A percentile compares a stretch with the other conserved stretches of the same genome.
Conservation (phyloP, 495 filamentous ascomycete genomes). For the Filosporella fistucella region DNA sequence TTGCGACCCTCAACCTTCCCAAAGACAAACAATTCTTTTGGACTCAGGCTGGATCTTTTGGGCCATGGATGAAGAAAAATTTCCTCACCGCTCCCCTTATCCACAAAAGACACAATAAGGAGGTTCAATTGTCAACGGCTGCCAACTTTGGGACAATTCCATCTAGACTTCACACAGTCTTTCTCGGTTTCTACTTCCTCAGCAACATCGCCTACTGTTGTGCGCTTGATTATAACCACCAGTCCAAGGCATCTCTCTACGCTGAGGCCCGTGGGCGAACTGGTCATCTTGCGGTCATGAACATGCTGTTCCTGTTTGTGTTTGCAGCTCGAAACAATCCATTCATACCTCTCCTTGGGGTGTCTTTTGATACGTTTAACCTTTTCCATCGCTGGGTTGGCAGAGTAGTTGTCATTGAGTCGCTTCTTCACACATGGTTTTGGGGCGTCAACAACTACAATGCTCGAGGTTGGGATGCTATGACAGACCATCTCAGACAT, state of each 20-base stretch:
- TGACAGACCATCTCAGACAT: slow-evolving; percentile 28
- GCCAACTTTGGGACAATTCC: slow-evolving; percentile 81
- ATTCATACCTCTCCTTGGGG: slow-evolving; percentile 56
- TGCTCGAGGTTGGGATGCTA: slow-evolving; percentile 43
- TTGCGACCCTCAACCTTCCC: slow-evolving; percentile 37
- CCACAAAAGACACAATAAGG: slow-evolving; percentile 75
- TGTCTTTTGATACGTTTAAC: slow-evolving; percentile 79
- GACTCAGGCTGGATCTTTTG: slow-evolving; percentile 39
- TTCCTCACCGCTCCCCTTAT: slow-evolving; percentile 79
- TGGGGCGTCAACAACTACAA: slow-evolving; percentile 59
- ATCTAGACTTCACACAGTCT: slow-evolving; percentile 69
- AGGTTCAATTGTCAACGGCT: slow-evolving; percentile 70
- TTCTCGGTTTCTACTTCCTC: slow-evolving; percentile 59
- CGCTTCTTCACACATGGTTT: slow-evolving; percentile 55
- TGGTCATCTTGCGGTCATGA: slow-evolving; percentile 68
- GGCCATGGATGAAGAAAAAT: slow-evolving; percentile 62
- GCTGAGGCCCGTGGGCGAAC: slow-evolving; percentile 66
- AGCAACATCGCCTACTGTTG: slow-evolving; percentile 64
- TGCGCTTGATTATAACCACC: slow-evolving; percentile 50
- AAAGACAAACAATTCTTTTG: slow-evolving; percentile 41
- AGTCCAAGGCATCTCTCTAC: slow-evolving; percentile 43
- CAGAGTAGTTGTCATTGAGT: slow-evolving; percentile 62
- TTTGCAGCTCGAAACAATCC: slow-evolving; percentile 72
- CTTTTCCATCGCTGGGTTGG: slow-evolving; percentile 75
- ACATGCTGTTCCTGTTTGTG: slow-evolving; percentile 70